A percentile compares a stretch with the other conserved stretches of the same genome.
These are phyloP conservation scores for Cicer arietinum DNA, from an alignment of 306 rosid species.

Conservation along the genomic window DNA sequence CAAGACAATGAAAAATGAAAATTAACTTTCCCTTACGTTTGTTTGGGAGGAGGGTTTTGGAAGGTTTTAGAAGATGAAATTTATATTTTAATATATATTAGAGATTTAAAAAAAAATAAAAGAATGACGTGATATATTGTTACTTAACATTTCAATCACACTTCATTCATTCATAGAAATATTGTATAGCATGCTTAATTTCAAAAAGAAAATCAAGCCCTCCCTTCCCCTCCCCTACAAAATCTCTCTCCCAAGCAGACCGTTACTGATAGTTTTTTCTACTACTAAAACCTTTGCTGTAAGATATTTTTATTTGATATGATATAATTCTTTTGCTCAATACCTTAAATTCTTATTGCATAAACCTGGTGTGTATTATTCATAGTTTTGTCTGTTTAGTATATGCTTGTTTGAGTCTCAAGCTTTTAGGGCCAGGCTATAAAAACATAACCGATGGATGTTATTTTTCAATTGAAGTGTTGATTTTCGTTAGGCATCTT, in stretches of 20 bases:
- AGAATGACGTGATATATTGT: too few relatives aligned
- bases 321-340: background rate
- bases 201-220: too few relatives aligned
- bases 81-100: too few relatives aligned
- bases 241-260: too few relatives aligned
- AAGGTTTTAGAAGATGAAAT: too few relatives aligned
- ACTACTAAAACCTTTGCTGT: background rate
- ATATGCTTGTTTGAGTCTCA: conserved; percentile 20
- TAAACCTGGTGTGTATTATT: background rate
- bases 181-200: too few relatives aligned
- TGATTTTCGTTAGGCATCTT: conserved; percentile 13
- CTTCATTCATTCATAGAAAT: too few relatives aligned
- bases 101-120: too few relatives aligned
- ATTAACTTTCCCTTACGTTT: background rate
- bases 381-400: conserved; percentile 1
- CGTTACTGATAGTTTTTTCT: background rate
- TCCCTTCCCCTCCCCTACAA: too few relatives aligned
- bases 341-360: background rate
- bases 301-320: conserved; percentile 11
- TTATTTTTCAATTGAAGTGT: conserved; percentile 7
- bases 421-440: conserved; percentile 1
- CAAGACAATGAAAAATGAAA: background rate
- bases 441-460: conserved; percentile 6
- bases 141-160: too few relatives aligned
- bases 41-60: too few relatives aligned